phyloP scores from a whole-genome alignment of 345 rosid species.

The Adansonia digitata region DNA sequence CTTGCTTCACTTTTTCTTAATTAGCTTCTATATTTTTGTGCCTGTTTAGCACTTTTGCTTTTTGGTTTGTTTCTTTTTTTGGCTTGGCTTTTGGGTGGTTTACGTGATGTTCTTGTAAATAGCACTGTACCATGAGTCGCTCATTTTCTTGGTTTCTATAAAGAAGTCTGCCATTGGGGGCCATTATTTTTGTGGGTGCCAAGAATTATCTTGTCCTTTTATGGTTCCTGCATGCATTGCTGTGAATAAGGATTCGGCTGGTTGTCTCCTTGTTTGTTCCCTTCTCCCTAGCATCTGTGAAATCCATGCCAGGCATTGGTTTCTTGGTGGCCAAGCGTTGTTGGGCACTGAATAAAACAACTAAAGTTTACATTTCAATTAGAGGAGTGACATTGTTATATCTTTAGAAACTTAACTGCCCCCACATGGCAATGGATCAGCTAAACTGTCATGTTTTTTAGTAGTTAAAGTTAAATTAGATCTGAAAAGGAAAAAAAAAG shows the following conservation, averaged over 20 bases:
- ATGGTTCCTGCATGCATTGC: conserved; percentile 36
- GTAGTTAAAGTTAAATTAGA: background rate
- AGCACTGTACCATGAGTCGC: conserved; percentile 17
- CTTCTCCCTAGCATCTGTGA: conserved; percentile 49
- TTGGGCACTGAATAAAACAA: conserved; percentile 19
- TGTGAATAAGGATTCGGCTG: conserved; percentile 41
- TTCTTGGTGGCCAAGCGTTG: conserved; percentile 23
- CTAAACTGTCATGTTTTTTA: conserved; percentile 18
- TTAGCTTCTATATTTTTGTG: background rate
- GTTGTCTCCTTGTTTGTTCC: conserved; percentile 79
- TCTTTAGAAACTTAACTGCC: conserved; percentile 36
- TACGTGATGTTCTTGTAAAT: conserved; percentile 18
- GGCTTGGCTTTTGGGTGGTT: conserved; percentile 23
- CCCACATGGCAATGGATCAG: conserved; percentile 22
- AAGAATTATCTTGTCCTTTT: conserved; percentile 13
- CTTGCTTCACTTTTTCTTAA: background rate
- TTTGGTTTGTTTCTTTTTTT: background rate
- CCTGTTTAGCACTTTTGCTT: background rate
- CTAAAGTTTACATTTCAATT: conserved; percentile 4
- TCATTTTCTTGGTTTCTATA: conserved; percentile 41
- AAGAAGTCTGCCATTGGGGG: conserved; percentile 27
- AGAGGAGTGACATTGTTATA: background rate
- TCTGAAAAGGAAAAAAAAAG: background rate
- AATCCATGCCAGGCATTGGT: conserved; percentile 39
- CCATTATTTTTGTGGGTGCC: conserved; percentile 13